Percentiles rank a stretch among this genome's conserved stretches.
phyloP scores from a whole-genome alignment of 495 filamentous ascomycete species.

The Aspergillus bridgeri region DNA sequence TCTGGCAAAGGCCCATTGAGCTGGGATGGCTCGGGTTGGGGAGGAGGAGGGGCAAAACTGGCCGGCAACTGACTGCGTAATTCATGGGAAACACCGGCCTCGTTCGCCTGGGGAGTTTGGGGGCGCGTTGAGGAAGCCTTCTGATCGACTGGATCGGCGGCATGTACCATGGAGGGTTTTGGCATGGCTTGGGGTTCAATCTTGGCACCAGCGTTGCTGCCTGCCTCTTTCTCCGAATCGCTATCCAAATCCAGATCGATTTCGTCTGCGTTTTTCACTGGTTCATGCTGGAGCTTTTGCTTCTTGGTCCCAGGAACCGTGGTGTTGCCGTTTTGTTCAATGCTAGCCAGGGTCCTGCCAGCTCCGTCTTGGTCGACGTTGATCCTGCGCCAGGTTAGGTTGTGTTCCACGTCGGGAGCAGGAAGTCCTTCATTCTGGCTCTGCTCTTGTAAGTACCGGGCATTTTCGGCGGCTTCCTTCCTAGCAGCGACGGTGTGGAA shows the following conservation, averaged over 20 bases:
- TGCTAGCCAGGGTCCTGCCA: constrained; percentile 15
- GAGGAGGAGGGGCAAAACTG: constrained; percentile 51
- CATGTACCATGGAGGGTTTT: constrained; percentile 13
- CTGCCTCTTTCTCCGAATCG: constrained; percentile 27
- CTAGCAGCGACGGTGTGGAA: constrained; percentile 28
- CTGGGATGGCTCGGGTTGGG: constrained; percentile 15
- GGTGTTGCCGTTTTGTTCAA: constrained; percentile 10
- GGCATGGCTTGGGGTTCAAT: constrained; percentile 15
- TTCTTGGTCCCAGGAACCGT: constrained; percentile 19
- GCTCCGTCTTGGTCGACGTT: constrained; percentile 18
- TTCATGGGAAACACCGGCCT: constrained; percentile 44
- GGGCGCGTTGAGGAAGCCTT: neutral
- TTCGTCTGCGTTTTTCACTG: constrained; percentile 46
- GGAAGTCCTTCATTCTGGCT: neutral
- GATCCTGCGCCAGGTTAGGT: constrained; percentile 28
- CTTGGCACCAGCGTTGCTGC: neutral
- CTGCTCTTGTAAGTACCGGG: constrained; percentile 20
- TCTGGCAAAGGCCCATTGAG: constrained; percentile 44
- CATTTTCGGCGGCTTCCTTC: constrained; percentile 26
- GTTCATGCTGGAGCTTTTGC: constrained; percentile 20
- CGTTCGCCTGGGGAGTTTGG: neutral
- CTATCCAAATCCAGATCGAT: constrained; percentile 56
- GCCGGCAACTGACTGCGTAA: constrained; percentile 65
- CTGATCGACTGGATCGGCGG: neutral
- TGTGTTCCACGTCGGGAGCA: constrained; percentile 12